phyloP scores from a whole-genome alignment of 331 rosid genomes.

The Saraca asoca region DNA sequence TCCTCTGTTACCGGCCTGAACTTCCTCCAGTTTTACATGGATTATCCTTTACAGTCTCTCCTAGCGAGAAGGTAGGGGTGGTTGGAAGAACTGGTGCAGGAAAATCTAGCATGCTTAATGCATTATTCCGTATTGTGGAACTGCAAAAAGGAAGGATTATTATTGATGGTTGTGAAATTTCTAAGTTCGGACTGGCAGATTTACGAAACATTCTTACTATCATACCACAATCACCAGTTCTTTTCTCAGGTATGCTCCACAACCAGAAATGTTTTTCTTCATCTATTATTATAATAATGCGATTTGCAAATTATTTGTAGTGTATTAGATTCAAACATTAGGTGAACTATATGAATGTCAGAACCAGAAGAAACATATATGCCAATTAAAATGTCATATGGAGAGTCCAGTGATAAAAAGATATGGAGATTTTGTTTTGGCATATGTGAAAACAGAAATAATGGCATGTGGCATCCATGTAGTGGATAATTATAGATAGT shows the following conservation, averaged over 20 bases:
- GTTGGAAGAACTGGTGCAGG: conserved; percentile 99
- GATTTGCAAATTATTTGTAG: neutral
- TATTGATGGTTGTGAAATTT: conserved; percentile 71
- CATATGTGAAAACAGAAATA: neutral
- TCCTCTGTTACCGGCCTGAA: conserved; percentile 79
- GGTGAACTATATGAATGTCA: conserved; percentile 13
- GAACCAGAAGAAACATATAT: neutral
- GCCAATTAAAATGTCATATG: neutral
- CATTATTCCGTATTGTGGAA: conserved; percentile 82
- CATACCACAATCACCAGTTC: conserved; percentile 90
- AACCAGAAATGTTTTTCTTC: conserved; percentile 22
- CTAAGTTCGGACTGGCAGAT: conserved; percentile 69
- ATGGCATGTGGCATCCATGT: too few species aligned
- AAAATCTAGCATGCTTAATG: conserved; percentile 90
- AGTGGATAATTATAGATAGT: too few species aligned
- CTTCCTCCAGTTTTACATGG: conserved; percentile 89
- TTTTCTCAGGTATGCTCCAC: conserved; percentile 72
- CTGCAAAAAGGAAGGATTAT: conserved; percentile 67
- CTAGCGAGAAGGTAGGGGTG: conserved; percentile 80
- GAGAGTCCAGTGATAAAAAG: neutral
- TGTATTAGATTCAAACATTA: conserved; percentile 1
- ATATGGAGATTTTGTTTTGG: conserved; percentile 8
- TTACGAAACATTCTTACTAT: conserved; percentile 74
- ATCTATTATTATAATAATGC: neutral
- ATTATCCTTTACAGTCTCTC: conserved; percentile 60